Evolutionary conservation across 345 rosid species (phyloP).

Genomic region (Euphorbia pulcherrima): DNA sequence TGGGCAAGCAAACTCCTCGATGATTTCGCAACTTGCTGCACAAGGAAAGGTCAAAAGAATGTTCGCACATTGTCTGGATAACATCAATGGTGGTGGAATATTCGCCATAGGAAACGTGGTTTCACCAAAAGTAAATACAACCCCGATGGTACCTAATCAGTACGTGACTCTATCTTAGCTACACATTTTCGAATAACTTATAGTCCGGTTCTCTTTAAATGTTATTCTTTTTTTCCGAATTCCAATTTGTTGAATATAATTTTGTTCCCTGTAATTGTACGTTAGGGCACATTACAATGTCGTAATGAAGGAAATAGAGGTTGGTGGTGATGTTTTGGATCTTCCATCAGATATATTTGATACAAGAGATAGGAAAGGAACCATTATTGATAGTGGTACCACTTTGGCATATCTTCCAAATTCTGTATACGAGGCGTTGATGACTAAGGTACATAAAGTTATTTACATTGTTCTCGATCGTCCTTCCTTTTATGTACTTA

Average conservation of each 20-base stretch:
- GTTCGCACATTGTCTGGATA: conserved; percentile 86
- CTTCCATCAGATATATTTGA: conserved; percentile 57
- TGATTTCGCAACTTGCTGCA: conserved; percentile 77
- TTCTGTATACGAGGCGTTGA: conserved; percentile 43
- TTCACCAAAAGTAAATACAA: conserved; percentile 59
- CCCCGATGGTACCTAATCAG: conserved; percentile 73
- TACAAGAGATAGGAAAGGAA: conserved; percentile 40
- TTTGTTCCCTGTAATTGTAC: conserved; percentile 19
- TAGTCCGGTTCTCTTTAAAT: not conserved
- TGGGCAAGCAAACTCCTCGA: conserved; percentile 78
- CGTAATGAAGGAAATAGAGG: conserved; percentile 61
- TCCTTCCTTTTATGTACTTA: too few species aligned
- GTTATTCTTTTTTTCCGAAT: conserved; percentile 9
- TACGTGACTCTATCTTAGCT: conserved; percentile 44
- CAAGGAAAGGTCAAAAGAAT: conserved; percentile 54
- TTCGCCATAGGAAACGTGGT: conserved; percentile 72
- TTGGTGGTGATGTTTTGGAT: conserved; percentile 45
- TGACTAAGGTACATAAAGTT: conserved; percentile 40
- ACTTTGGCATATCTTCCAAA: conserved; percentile 84
- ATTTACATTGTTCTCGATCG: too few species aligned
- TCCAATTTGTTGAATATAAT: conserved; percentile 11
- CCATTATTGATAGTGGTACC: conserved; percentile 91
- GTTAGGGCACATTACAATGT: conserved; percentile 87
- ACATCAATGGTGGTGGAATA: conserved; percentile 71
- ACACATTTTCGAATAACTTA: too few species aligned